Evolutionary conservation across 768 basidiomycete species (phyloP).

Genomic region (Agrocybe pediades): DNA sequence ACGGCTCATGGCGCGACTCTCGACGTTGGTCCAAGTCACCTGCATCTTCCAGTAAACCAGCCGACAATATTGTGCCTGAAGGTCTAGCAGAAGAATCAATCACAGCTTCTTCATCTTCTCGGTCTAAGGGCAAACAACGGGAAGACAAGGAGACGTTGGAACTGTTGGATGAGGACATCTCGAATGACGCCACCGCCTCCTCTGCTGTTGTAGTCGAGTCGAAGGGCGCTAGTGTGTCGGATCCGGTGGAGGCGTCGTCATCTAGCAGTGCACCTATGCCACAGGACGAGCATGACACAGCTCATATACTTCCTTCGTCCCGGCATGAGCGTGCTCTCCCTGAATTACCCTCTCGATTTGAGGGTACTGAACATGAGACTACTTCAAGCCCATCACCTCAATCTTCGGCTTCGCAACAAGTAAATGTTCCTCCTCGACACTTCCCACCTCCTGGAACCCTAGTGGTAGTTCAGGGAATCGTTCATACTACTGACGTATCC

Average conservation of each 20-base stretch:
- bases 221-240: neutral
- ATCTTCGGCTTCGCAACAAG: constrained; percentile 8
- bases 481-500: constrained; percentile 73
- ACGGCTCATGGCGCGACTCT: constrained; percentile 25
- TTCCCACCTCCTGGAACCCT: constrained; percentile 79
- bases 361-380: neutral
- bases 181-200: constrained; percentile 4
- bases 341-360: neutral
- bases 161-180: constrained; percentile 15
- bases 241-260: neutral
- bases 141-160: constrained; percentile 12
- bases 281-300: neutral
- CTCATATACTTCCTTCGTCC: neutral
- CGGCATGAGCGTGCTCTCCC: neutral
- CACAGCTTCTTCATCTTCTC: constrained; percentile 2
- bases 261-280: neutral
- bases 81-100: constrained; percentile 16
- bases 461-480: constrained; percentile 83
- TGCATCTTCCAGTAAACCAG: constrained; percentile 12
- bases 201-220: constrained; percentile 12
- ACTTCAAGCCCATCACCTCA: constrained; percentile 1
- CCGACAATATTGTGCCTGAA: constrained; percentile 10
- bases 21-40: constrained; percentile 36
- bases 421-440: constrained; percentile 30
- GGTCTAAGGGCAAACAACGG: constrained; percentile 24